Evolutionary conservation across 768 basidiomycete genomes (phyloP), one percentile per base, ranked within the genome.

Genomic region (Leccinum sublutescens): DNA sequence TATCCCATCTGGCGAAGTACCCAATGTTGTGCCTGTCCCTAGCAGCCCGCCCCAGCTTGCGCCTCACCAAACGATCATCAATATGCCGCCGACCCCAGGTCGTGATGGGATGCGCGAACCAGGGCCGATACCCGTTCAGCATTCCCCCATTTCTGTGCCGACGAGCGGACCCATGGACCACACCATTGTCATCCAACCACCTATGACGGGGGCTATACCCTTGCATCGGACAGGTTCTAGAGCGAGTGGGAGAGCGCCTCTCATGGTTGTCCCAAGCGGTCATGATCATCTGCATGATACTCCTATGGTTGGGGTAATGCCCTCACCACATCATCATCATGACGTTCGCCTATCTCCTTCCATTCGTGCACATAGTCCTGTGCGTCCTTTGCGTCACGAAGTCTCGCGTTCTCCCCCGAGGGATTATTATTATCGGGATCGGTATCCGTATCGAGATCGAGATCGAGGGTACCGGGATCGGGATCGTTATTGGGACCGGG

Each of bases 321-420:
- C 62, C 9, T 54, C 63, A 23, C 25, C 48, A 15, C 31, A 33
- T 11, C 63, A 58, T 43, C n/a, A 54, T 25, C 55, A 55, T 12
- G 61, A 58, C 60, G 31, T 60, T 31, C 64, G 14, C 27, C 65
- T 61, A 50, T 66, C 70, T 15, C 76, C 68, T 45, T 62, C 68
- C 47, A 67, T 69, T 50, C 66, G 66, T 25, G 68, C 61, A 21
- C 58, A 52, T 52, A 62, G 60, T 19, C 62, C 55, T 49, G 51
- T 60, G 17, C 54, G 19, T 45, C 57, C 1, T 38, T 40, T 15
- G 8, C 19, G 48, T 40, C 59, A 31, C 15, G 43, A 29, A 23
- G 25, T 40, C 51, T 45, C 60, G 17, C 56, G 57, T 25, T 57
- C 57, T 5, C 33, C 57, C 10, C 58, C 66, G n/a, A 56, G 61